Evolutionary conservation across 1,284 basidiomycete genomes (phyloP), one percentile per base, ranked within the genome.

Genomic region (Ustilago curta): DNA sequence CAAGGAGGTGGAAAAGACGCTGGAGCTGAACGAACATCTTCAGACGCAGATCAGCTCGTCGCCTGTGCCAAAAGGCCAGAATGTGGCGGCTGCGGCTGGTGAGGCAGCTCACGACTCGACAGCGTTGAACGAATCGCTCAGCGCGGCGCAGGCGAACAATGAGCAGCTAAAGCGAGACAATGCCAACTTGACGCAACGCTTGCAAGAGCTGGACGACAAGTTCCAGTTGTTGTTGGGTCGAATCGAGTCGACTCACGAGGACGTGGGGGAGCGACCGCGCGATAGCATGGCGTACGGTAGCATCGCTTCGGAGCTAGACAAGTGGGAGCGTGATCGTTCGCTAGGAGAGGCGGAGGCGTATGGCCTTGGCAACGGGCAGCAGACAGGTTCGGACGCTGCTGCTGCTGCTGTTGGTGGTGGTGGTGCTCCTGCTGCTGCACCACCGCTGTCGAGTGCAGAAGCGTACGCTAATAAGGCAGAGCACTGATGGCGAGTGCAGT

Each of bases 231-330:
- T 81, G 27, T 66, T 81, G 14, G 75, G 78, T 18, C 52, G 72
- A 7, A 78, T 80, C 48, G 79, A 80, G 63, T 59, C 72, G 45
- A 71, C 61, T 9, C 66, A 76, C 56, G 66, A 69, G 31, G 77
- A 65, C 25, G 76, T 63, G 16, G 68, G 72, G 6, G 70, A 55
- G 14, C 57, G 69, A 19, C 54, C 52, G 9, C 55, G 76, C 25
- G 70, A 72, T 44, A 69, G 62, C 45, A 74, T 76, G 66, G 64
- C 59, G 35, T 76, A 78, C 53, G 77, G 75, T 31, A 76, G 71
- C 68, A 80, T 81, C 55, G 67, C 79, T 6, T 78, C 73, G 4
- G 79, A 81, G 62, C 69, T 81, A n/a, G 79, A 81, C 65, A 77
- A 77, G 68, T 81, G 79, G 79, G 79, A 81, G 64, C 60, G 63